Conservation (phyloP, 2,329 filamentous ascomycete species). For the Neofusicoccum sp. region DNA sequence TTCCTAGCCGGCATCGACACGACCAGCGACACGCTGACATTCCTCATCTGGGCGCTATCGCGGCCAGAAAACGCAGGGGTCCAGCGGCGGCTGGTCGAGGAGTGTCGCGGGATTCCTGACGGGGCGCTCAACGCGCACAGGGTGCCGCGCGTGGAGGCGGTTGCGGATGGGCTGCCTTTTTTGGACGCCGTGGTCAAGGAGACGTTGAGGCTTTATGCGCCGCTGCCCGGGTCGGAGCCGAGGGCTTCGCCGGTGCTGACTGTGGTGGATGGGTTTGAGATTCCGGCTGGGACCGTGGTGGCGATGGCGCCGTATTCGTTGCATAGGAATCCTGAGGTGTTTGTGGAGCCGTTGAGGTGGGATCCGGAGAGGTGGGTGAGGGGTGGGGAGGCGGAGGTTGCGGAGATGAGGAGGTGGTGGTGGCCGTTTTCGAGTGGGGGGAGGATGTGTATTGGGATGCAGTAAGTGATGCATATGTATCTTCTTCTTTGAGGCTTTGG, state of each 20-base stretch:
- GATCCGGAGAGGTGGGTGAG: constrained; percentile 38
- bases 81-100: constrained; percentile 50
- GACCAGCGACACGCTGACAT: constrained; percentile 56
- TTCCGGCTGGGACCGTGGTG: constrained; percentile 42
- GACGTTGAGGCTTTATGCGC: constrained; percentile 53
- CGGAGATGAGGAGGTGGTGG: constrained; percentile 40
- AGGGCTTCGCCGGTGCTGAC: constrained; percentile 28
- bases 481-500: constrained; percentile 26
- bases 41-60: constrained; percentile 54
- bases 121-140: constrained; percentile 31
- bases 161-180: constrained; percentile 45
- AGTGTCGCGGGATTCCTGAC: constrained; percentile 40
- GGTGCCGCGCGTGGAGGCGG: constrained; percentile 32
- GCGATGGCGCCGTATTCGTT: constrained; percentile 44
- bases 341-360: constrained; percentile 32
- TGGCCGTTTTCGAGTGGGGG: constrained; percentile 46
- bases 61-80: constrained; percentile 44
- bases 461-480: not conserved
- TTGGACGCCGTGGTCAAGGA: constrained; percentile 56
- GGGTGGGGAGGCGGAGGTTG: constrained; percentile 3
- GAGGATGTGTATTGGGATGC: constrained; percentile 45
- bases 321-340: constrained; percentile 39
- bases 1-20: constrained; percentile 58
- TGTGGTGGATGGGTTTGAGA: constrained; percentile 39
- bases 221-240: constrained; percentile 56